Conservation (phyloP, 805 yeast species). For the Metschnikowia picachoensis region DNA sequence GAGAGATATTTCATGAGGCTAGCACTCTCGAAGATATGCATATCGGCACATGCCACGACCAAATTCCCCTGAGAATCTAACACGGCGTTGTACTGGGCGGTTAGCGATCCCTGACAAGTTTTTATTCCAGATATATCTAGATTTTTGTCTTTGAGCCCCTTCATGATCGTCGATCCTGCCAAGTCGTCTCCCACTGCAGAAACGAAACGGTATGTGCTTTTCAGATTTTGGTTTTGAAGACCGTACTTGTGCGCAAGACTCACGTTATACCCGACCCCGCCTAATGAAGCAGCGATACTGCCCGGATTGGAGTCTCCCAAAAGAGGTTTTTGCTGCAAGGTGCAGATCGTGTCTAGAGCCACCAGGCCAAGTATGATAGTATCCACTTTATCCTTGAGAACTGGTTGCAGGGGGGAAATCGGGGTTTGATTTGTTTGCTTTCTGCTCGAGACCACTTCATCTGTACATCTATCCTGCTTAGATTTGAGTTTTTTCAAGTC, state of each 20-base stretch:
- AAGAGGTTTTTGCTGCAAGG: conserved; percentile 25
- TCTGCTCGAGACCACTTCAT: not conserved
- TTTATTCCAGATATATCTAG: conserved; percentile 41
- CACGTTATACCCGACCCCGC: conserved; percentile 85
- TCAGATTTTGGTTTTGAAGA: conserved; percentile 6
- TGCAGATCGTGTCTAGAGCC: conserved; percentile 69
- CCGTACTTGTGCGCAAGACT: conserved; percentile 54
- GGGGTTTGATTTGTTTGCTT: not conserved
- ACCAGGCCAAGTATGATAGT: conserved; percentile 66
- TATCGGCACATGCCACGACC: conserved; percentile 77
- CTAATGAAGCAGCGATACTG: conserved; percentile 49
- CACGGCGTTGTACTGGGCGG: conserved; percentile 73
- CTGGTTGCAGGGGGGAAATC: not conserved
- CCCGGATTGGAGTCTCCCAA: conserved; percentile 76
- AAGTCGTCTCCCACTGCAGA: conserved; percentile 61
- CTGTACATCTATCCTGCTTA: not conserved
- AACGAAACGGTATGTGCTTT: conserved; percentile 38
- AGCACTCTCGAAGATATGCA: conserved; percentile 58
- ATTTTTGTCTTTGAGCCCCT: conserved; percentile 22
- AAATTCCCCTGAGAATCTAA: conserved; percentile 62
- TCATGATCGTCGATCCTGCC: conserved; percentile 42
- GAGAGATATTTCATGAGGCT: conserved; percentile 36
- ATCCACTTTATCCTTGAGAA: conserved; percentile 12
- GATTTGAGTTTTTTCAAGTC: conserved; percentile 1
- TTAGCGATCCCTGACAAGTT: conserved; percentile 22